Percentiles rank a stretch among this genome's conserved stretches.
phyloP scores from a whole-genome alignment of 1,284 basidiomycete genomes.

The Tetrapyrgos nigripes region DNA sequence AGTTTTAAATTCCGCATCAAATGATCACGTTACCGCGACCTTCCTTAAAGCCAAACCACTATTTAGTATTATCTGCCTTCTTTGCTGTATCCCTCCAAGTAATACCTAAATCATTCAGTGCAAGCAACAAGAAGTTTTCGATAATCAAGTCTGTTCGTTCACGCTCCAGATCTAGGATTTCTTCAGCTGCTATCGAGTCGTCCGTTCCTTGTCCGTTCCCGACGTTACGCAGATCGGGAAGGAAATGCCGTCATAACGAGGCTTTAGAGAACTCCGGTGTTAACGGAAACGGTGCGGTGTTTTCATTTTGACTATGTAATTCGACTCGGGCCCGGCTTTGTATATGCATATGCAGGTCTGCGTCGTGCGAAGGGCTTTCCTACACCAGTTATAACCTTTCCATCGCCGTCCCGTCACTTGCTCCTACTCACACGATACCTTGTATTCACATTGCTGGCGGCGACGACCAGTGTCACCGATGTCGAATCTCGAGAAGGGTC shows the following conservation, averaged over 20 bases:
- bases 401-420: no score
- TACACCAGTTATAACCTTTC: neutral
- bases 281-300: constrained; percentile 15
- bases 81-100: no score
- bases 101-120: no score
- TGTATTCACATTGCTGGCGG: neutral
- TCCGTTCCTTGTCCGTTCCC: neutral
- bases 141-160: no score
- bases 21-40: no score
- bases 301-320: neutral
- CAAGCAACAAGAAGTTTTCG: no score
- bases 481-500: neutral
- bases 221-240: neutral
- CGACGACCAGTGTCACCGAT: neutral
- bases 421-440: neutral
- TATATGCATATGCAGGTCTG: neutral
- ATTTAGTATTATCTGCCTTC: no score
- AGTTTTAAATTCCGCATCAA: no score
- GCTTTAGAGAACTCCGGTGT: constrained; percentile 12
- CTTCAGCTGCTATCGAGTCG: no score
- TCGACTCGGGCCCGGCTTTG: no score
- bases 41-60: no score
- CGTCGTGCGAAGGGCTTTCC: neutral
- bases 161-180: no score
- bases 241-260: neutral